Evolutionary conservation across 345 rosid species (phyloP), one percentile per base, ranked within the genome.

Genomic region (Hevea brasiliensis): DNA sequence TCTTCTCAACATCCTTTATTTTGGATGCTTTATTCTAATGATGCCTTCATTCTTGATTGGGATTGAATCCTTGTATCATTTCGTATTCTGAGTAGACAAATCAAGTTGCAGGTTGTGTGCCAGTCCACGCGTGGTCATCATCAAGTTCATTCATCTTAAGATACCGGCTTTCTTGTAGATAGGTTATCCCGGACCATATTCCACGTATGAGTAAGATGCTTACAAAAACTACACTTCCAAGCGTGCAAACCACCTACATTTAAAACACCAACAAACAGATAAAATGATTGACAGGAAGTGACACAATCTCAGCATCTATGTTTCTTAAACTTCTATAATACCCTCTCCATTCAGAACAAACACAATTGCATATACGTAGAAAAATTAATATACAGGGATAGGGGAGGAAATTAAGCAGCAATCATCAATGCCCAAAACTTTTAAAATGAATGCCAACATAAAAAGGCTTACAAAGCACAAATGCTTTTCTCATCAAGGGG

Each of bases 121-220:
- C 81, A 8, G 47, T 84, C 95, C 95, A 87, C 21, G 75, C 61
- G 2, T 14, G 80, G 23, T 81, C 89, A 29, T 75, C 85, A 15
- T 83, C 81, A 8, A 44, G 59, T 55, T 74, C 83, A 21, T 76
- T 83, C 29, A 71, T 54, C 75, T 65, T 67, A 8, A 47, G 73
- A 45, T 56, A 57, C 48, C 83, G 88, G 74, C 75, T 76, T 60
- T 88, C 92, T 79, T 86, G 95, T 61, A 87, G 57, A 74, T 83
- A 86, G 9, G 81, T 48, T 40, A 88, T 66, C 9, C 81, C 88
- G 0, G 81, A 59, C 95, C 90, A 88, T 61, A 85, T 76, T 47
- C 88, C 89, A 0, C 90, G 90, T 56, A 88, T 81, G 21, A 90
- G 82, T 75, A 90, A 80, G 77, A 90, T 87, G 85, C 92, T 90